phyloP scores from a whole-genome alignment of 768 basidiomycete species.

The Macrocybe gigantea region DNA sequence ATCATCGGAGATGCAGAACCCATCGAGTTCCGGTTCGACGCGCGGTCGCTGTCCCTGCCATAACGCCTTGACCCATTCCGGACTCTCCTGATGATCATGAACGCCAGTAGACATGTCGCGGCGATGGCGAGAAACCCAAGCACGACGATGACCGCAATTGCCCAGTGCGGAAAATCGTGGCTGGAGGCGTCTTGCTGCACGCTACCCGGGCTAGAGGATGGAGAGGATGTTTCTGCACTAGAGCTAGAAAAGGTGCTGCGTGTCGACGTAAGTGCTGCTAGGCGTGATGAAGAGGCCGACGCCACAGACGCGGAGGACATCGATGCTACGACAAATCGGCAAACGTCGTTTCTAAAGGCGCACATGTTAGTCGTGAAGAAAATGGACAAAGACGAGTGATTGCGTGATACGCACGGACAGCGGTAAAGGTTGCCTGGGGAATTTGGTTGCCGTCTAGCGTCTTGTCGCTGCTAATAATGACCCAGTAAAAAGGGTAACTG shows the following conservation, averaged over 20 bases:
- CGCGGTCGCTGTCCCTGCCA: conserved; percentile 32
- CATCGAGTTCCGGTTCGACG: conserved; percentile 67
- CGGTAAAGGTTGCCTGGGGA: conserved; percentile 70
- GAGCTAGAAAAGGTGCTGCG: conserved; percentile 19
- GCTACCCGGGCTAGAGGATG: conserved; percentile 22
- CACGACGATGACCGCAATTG: conserved; percentile 85
- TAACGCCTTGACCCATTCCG: conserved; percentile 32
- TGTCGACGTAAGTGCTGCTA: conserved; percentile 34
- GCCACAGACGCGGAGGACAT: conserved; percentile 35
- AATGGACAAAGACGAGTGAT: not conserved
- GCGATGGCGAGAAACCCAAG: conserved; percentile 81
- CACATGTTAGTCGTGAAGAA: conserved; percentile 5
- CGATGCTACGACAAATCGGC: conserved; percentile 59
- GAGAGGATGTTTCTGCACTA: conserved; percentile 6
- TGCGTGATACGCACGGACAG: conserved; percentile 61
- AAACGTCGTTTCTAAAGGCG: conserved; percentile 61
- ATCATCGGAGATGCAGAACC: conserved; percentile 84
- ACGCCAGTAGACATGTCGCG: conserved; percentile 59
- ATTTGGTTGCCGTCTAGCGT: conserved; percentile 52
- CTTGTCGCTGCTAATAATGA: conserved; percentile 57
- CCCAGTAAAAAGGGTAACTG: conserved; percentile 71
- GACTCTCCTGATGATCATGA: conserved; percentile 62
- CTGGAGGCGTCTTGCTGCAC: conserved; percentile 37
- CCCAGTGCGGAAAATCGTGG: conserved; percentile 76
- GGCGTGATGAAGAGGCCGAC: conserved; percentile 26